These are phyloP conservation scores for Oryza glaberrima DNA, from an alignment of 176 grass and related monocot species.

Conservation along the genomic window DNA sequence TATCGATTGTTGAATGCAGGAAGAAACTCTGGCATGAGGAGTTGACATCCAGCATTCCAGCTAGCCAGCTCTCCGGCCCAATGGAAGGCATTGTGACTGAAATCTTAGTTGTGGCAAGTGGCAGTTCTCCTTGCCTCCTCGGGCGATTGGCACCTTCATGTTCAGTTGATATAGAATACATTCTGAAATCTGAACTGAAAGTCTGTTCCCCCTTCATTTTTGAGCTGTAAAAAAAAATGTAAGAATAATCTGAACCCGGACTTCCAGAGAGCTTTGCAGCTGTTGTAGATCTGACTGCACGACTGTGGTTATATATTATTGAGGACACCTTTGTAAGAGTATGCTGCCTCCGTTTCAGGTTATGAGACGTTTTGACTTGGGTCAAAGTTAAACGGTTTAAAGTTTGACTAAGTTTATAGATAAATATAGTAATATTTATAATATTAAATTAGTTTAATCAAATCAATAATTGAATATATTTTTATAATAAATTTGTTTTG, in stretches of 20 bases:
- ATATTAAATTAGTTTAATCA: no score
- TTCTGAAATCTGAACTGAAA: neutral
- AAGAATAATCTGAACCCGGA: neutral
- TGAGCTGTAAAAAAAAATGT: neutral
- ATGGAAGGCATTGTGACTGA: neutral
- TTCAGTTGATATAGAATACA: neutral
- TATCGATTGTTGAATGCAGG: constrained; percentile 16
- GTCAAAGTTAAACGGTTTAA: no score
- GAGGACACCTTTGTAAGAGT: neutral
- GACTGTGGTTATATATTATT: neutral
- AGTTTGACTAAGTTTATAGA: no score
- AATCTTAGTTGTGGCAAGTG: neutral
- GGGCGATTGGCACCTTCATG: neutral
- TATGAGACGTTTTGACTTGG: no score
- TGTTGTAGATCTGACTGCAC: neutral
- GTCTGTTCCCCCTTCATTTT: neutral
- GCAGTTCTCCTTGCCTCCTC: neutral
- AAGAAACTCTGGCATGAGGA: constrained; percentile 6
- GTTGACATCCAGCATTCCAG: neutral
- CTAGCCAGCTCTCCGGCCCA: neutral
- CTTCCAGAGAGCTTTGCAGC: neutral
- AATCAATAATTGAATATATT: no score
- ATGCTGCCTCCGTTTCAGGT: no score
- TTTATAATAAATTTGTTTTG: no score
- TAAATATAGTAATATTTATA: neutral